phyloP scores from a whole-genome alignment of 441 rosid species.

The Rhodomyrtus psidioides region DNA sequence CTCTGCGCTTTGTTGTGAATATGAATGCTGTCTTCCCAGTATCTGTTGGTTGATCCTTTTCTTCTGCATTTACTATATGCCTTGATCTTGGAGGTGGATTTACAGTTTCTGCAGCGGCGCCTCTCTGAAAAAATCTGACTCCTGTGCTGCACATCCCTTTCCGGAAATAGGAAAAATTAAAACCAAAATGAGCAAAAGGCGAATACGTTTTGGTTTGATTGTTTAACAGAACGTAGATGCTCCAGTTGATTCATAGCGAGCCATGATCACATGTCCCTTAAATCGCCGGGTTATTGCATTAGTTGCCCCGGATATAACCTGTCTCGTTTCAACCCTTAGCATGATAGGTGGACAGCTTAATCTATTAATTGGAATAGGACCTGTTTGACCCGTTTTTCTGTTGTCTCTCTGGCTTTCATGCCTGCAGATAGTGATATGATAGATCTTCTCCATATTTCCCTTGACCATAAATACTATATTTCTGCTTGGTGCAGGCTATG shows the following conservation, averaged over 20 bases:
- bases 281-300: neutral
- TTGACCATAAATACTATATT: neutral
- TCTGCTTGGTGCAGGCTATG: slow-evolving; percentile 62
- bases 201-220: neutral
- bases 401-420: neutral
- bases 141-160: neutral
- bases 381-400: neutral
- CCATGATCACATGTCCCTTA: neutral
- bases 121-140: neutral
- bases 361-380: neutral
- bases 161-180: neutral
- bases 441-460: neutral
- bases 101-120: neutral
- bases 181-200: neutral
- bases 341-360: neutral
- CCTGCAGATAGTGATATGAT: neutral
- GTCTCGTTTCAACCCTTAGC: neutral
- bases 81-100: neutral
- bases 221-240: neutral
- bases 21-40: neutral
- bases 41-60: neutral
- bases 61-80: neutral
- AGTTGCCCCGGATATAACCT: neutral
- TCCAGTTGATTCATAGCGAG: neutral
- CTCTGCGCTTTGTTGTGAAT: neutral